Evolutionary conservation across 208 protist genomes (phyloP), one percentile per base, ranked within the genome.

Genomic region (Leishmania tarentolae): DNA sequence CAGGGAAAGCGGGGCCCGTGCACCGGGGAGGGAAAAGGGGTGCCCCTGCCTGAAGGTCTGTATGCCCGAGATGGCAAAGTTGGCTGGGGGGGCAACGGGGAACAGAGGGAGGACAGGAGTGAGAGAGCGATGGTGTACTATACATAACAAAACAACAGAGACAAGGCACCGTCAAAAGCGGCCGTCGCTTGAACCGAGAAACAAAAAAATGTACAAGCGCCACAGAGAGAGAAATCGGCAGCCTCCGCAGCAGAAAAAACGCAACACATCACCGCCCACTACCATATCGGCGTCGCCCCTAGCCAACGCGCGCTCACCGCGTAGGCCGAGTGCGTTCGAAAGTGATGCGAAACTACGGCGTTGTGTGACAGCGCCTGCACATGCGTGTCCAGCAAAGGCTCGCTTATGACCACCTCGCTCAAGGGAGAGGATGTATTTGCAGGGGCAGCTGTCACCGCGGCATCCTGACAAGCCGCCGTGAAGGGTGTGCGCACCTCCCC

Each of bases 201-300:
- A n/a, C n/a, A n/a, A n/a, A n/a, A n/a, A n/a, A n/a, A n/a, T n/a
- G n/a, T n/a, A 53, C 6, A 15, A 53, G 50, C 50, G 50, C 6
- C 15, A 53, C 50, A 17, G 19, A 35, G 19, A 24, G 21, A 31
- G 68, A 61, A 3, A 57, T 24, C 19, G 24, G 35, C 71, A 5
- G 35, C 42, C 57, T 42, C 40, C 28, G 47, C 21, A 0, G 35
- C 47, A 75, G 7, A 75, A 35, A 44, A 81, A 44, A 81, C 40
- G 42, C n/a, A 61, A 47, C 63, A 57, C 1, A 57, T 59, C 2
- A 1, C 44, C 13, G 66, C 40, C 28, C 11, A 9, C 46, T 74
- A 78, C 70, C 78, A 52, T 73, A 76, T 40, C 63, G 75, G 75
- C 3, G 75, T 79, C 57, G 75, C 63, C 19, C 75, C 75, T 4